Evolutionary conservation across 345 rosid genomes (phyloP).

Genomic region (Hibiscus syriacus): DNA sequence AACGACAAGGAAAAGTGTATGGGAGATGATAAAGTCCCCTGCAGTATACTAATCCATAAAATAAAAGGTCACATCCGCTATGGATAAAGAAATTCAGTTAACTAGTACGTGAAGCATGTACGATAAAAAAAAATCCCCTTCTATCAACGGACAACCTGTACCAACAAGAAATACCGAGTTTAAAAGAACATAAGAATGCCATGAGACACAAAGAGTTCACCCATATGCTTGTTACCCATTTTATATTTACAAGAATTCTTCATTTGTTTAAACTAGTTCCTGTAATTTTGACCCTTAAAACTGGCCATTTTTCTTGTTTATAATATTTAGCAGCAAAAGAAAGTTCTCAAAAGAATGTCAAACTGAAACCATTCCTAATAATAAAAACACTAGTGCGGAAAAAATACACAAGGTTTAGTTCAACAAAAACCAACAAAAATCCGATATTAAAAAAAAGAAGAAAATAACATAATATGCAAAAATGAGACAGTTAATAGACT

Average conservation of each 20-base stretch:
- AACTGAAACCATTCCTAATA: background rate
- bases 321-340: background rate
- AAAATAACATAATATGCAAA: background rate
- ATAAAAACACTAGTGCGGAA: background rate
- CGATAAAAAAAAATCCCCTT: background rate
- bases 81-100: background rate
- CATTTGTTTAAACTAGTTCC: slow-evolving; percentile 8
- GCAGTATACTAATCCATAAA: background rate
- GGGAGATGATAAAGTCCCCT: background rate
- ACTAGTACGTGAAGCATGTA: background rate
- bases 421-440: slow-evolving; percentile 1
- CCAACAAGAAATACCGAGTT: background rate
- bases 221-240: background rate
- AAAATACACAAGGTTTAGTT: background rate
- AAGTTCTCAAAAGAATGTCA: background rate
- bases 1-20: background rate
- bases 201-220: background rate
- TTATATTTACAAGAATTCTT: background rate
- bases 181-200: background rate
- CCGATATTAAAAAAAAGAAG: background rate
- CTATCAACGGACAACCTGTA: background rate
- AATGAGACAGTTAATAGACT: background rate
- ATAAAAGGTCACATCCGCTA: background rate
- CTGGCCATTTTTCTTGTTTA: background rate
- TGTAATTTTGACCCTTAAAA: background rate